Base-by-base conservation (phyloP, 495 filamentous ascomycete genomes). In the Hamigera avellanea region DNA sequence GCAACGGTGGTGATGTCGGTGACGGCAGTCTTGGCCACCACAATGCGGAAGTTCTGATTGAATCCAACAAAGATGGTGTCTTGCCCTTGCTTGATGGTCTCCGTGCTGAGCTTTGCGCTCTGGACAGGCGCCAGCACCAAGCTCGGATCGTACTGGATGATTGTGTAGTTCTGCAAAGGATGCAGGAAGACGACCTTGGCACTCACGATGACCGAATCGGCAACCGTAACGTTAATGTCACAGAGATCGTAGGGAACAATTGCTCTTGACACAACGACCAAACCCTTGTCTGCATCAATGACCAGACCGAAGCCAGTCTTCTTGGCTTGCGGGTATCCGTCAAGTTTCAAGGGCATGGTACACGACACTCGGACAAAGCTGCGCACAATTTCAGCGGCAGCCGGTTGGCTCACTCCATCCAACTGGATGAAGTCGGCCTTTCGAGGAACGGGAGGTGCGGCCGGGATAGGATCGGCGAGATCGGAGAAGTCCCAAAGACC, bases 1-100 rank as follows among this genome's bases (percentile, higher is more conserved):
- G 91, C 85, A 3, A 99, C 91, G 19, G 91, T 91, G 4, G 89
- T 95, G 53, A 96, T 93, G 58, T 99, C 91, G 8, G 93, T 96
- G 19, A 99, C 86, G 0, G 83, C 83, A 0, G 91, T 96, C 44
- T 94, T 86, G 4, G 88, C 84, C 40, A 96, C 83, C 9, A 95
- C 87, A 15, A 94, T 86, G 19, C 91, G 75, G 39, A 86, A 75
- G 44, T 95, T 96, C 43, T 93, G 81, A 49, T 99, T 99, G 68
- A 93, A 94, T 14, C 91, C 91, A 30, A 99, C 81, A 53, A 99
- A 96, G 36, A 91, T 86, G 0, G 87, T 95, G 28, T 87, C 80
- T 25, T 86, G 81, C 14, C 79, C 79, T 62, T 96, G 93, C 33
- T 86, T 89, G 53, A 96, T 86, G 41, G 72, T 72, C 38, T 86